phyloP scores from a whole-genome alignment of 1,284 basidiomycete species.

The Boletus smithii region DNA sequence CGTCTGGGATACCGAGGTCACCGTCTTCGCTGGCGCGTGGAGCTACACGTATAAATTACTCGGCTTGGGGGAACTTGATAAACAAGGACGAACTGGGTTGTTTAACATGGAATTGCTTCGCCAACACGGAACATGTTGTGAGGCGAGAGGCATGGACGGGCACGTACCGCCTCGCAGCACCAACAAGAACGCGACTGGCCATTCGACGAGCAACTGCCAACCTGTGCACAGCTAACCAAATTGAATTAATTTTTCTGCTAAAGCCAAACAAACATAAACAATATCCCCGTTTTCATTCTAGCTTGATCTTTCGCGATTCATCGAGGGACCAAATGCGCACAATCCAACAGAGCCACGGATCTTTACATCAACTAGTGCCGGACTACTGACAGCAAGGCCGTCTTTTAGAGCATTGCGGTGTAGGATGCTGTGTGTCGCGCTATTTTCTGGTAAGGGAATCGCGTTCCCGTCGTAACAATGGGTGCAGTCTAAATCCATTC shows the following conservation, averaged over 20 bases:
- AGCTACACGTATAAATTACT: conserved; percentile 14
- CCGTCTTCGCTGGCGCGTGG: conserved; percentile 8
- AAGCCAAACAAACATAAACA: conserved; percentile 24
- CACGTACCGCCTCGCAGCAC: conserved; percentile 12
- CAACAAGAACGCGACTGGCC: conserved; percentile 15
- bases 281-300: too few relatives aligned
- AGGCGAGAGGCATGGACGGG: conserved; percentile 3
- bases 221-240: too few relatives aligned
- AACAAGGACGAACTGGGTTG: conserved; percentile 18
- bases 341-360: too few relatives aligned
- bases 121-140: conserved; percentile 3
- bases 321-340: too few relatives aligned
- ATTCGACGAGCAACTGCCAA: too few relatives aligned
- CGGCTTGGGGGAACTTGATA: background rate
- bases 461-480: background rate
- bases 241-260: background rate
- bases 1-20: conserved; percentile 10
- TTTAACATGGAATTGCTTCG: conserved; percentile 21
- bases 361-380: too few relatives aligned
- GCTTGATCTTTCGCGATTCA: too few relatives aligned
- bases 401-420: too few relatives aligned
- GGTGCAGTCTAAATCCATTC: background rate
- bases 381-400: too few relatives aligned
- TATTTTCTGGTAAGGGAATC: background rate
- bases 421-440: too few relatives aligned